These are phyloP conservation scores for Alternaria triticimaculans DNA, from an alignment of 2,329 filamentous ascomycete genomes.

Conservation along the genomic window DNA sequence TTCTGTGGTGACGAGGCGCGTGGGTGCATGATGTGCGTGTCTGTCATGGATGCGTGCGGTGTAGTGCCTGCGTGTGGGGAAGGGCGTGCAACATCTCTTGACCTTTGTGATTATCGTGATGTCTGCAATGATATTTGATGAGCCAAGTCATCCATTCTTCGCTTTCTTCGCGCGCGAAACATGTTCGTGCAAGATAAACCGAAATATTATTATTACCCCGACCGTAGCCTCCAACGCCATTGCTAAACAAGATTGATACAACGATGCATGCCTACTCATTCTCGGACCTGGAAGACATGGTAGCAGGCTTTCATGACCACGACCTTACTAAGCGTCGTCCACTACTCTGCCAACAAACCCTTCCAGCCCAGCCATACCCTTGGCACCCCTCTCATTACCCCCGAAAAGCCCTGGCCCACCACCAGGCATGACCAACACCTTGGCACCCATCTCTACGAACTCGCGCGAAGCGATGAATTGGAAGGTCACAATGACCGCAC, in stretches of 20 bases:
- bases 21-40: constrained; percentile 1
- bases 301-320: too few relatives aligned
- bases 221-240: neutral
- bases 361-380: constrained; percentile 66
- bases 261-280: neutral
- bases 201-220: neutral
- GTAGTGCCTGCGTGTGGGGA: neutral
- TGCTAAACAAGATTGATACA: neutral
- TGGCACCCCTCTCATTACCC: constrained; percentile 59
- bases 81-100: constrained; percentile 4
- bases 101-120: neutral
- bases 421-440: constrained; percentile 74
- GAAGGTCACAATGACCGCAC: constrained; percentile 59
- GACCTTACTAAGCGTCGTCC: constrained; percentile 11
- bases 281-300: neutral
- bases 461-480: constrained; percentile 73
- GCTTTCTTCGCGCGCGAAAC: neutral
- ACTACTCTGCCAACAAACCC: constrained; percentile 73
- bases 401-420: constrained; percentile 66
- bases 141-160: neutral
- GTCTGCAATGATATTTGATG: neutral
- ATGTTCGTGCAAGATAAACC: too few relatives aligned
- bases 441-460: constrained; percentile 75
- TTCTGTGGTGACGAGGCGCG: neutral
- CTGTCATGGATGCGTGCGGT: neutral